Base-by-base conservation (phyloP, 345 rosid genomes). In the Crucihimalaya himalaica region DNA sequence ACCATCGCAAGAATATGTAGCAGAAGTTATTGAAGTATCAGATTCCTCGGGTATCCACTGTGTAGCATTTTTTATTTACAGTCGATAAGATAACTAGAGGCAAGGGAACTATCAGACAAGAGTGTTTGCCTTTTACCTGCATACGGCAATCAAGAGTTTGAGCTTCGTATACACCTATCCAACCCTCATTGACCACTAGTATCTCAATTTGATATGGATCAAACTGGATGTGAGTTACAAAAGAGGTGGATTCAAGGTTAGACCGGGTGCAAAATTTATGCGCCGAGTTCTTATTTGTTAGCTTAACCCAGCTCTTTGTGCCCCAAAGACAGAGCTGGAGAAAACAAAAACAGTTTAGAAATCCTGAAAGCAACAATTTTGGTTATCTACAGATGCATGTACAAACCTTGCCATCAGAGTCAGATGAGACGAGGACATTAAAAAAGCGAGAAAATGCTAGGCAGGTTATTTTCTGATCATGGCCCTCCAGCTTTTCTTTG, bases 201-300 rank as follows among this genome's bases (percentile, higher is more conserved):
- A 77, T 47, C 62, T 64, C 76, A 23, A 77, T 56, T 48, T 77
- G 68, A 66, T 77, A 77, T 9, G 77, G 80, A 20, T 77, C 80
- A 77, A 77, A 77, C 57, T 71, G 63, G 56, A 77, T 50, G 29
- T 39, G 68, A 39, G 67, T 65, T 50, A 63, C 39, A 14, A 64
- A 3, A 28, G 67, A 46, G 40, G 54, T 67, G 4, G 68, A 58
- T 31, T 50, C 72, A 57, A 47, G 63, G 50, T 70, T 21, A 50
- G 12, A 12, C 32, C 62, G 56, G n/a, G 5, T 71, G 58, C 76
- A 77, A 29, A 58, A 4, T 5, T 40, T 32, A 6, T 6, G 8
- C n/a, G 6, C 20, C 6, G 40, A 50, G 34, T 39, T 46, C 6
- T 16, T 53, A 57, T 42, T 65, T 8, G n/a, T 58, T 71, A 65